Conservation (phyloP, 2,329 filamentous ascomycete genomes). For the Penicillium sp. region DNA sequence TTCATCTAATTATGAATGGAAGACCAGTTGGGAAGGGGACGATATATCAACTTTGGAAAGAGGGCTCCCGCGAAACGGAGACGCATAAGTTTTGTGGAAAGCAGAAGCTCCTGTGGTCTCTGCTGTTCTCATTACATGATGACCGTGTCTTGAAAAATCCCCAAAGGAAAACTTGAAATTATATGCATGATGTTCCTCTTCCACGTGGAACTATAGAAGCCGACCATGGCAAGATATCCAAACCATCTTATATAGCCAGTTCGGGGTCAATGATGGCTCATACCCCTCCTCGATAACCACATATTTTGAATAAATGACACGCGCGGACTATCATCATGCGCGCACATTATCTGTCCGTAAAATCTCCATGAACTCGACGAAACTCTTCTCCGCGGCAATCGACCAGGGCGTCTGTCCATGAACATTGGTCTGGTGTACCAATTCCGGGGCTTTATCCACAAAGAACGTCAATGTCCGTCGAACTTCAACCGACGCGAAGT, state of each 20-base stretch:
- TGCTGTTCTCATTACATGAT: neutral
- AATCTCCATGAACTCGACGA: neutral
- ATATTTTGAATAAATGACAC: neutral
- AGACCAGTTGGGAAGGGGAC: neutral
- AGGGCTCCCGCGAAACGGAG: neutral
- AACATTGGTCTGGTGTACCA: neutral
- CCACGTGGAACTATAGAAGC: too few relatives aligned
- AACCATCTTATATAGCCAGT: neutral
- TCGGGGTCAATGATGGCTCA: neutral
- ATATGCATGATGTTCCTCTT: too few relatives aligned
- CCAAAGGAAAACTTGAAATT: too few relatives aligned
- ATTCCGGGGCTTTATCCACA: slow-evolving; percentile 1
- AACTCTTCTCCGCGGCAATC: neutral
- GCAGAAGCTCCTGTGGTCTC: neutral
- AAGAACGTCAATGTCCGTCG: slow-evolving; percentile 1
- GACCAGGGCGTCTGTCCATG: slow-evolving; percentile 1
- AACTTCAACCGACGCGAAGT: neutral
- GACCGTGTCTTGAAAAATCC: too few relatives aligned
- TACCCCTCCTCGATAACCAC: neutral
- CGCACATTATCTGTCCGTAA: neutral
- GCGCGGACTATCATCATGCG: neutral
- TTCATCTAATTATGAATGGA: neutral
- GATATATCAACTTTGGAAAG: neutral
- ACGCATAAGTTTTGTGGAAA: neutral
- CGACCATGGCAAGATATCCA: neutral